phyloP scores from a whole-genome alignment of 345 rosid genomes.

The Bruguiera parviflora region DNA sequence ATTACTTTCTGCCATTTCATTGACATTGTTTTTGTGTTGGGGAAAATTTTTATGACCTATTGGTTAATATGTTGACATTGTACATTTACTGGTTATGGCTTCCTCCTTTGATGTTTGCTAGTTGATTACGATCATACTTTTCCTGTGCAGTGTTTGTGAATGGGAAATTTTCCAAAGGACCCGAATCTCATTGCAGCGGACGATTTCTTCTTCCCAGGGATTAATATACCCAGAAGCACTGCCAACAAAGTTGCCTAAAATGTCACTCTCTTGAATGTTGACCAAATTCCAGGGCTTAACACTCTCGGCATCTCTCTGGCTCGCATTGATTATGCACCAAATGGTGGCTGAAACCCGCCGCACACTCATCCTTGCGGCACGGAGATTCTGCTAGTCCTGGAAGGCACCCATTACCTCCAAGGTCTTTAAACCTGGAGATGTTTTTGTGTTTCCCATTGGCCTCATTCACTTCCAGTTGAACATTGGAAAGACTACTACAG shows the following conservation, averaged over 20 bases:
- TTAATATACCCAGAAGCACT: constrained; percentile 13
- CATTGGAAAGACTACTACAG: constrained; percentile 3
- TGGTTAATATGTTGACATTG: too few relatives aligned
- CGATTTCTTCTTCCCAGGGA: constrained; percentile 16
- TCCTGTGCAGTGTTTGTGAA: constrained; percentile 15
- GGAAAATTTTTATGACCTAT: too few relatives aligned
- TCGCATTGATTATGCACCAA: too few relatives aligned
- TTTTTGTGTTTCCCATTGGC: constrained; percentile 18
- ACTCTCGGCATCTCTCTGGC: constrained; percentile 8
- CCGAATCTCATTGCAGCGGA: not conserved
- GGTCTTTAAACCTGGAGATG: constrained; percentile 17
- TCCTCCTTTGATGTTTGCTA: too few relatives aligned
- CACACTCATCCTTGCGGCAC: constrained; percentile 18
- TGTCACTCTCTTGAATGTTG: constrained; percentile 11
- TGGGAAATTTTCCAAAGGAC: constrained; percentile 22
- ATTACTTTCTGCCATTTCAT: too few relatives aligned
- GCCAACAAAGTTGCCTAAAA: not conserved
- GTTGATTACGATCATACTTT: too few relatives aligned
- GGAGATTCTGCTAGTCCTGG: constrained; percentile 5
- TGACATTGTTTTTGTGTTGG: too few relatives aligned
- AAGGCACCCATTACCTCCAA: constrained; percentile 12
- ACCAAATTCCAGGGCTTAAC: constrained; percentile 10
- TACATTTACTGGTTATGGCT: too few relatives aligned
- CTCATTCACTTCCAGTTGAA: constrained; percentile 23
- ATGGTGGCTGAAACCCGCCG: too few relatives aligned